Evolutionary conservation across 1,139 yeast species (phyloP).

Genomic region (Pichia sp.): DNA sequence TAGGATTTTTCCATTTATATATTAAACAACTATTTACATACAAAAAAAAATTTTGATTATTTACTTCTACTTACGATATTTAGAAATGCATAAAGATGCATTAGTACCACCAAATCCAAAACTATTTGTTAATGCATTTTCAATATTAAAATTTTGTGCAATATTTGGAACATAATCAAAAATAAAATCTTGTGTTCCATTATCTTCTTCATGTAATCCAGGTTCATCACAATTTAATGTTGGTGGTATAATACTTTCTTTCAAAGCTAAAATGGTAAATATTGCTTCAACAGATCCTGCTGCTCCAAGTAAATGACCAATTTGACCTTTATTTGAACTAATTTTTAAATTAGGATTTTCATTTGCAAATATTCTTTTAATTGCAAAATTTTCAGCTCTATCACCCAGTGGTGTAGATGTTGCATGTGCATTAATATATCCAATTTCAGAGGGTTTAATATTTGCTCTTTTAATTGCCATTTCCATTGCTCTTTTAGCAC

Average conservation of each 20-base stretch:
- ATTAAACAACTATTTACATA: conserved; percentile 9
- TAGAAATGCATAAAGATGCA: conserved; percentile 54
- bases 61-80: conserved; percentile 7
- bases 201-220: conserved; percentile 42
- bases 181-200: conserved; percentile 35
- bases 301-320: conserved; percentile 92
- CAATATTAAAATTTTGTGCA: conserved; percentile 30
- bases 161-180: conserved; percentile 57
- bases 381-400: conserved; percentile 76
- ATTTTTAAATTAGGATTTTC: conserved; percentile 33
- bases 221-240: conserved; percentile 60
- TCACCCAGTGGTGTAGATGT: conserved; percentile 91
- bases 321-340: conserved; percentile 84
- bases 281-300: conserved; percentile 93
- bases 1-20: conserved; percentile 35
- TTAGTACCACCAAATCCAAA: conserved; percentile 99
- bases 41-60: too few relatives aligned
- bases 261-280: conserved; percentile 64
- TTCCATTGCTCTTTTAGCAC: conserved; percentile 79
- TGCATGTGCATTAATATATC: conserved; percentile 92
- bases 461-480: conserved; percentile 57
- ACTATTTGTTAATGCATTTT: conserved; percentile 68
- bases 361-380: conserved; percentile 43
- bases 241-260: conserved; percentile 61
- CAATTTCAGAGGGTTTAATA: conserved; percentile 43